Conservation (phyloP, 306 rosid species). For the Boehmeria nivea region DNA sequence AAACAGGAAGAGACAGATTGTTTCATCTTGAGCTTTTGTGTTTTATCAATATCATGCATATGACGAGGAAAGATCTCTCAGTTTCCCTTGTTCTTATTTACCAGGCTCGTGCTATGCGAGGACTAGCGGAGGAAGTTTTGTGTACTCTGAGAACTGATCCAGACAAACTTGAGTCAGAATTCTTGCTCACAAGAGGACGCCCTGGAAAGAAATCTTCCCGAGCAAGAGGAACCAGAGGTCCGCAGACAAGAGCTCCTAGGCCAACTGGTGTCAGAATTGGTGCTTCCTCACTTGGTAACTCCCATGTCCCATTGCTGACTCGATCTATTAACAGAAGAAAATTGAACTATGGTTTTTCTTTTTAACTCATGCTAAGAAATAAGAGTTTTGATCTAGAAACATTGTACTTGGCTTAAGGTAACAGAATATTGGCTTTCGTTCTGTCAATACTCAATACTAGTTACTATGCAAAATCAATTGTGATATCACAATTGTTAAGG, state of each 20-base stretch:
- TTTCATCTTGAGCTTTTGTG: background rate
- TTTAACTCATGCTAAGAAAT: no score
- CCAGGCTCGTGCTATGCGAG: slow-evolving; percentile 31
- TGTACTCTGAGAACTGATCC: slow-evolving; percentile 25
- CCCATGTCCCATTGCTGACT: background rate
- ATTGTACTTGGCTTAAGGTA: no score
- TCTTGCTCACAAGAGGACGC: slow-evolving; percentile 7
- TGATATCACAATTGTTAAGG: background rate
- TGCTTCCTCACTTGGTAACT: slow-evolving; percentile 1
- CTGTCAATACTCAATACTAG: no score
- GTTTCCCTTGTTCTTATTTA: background rate
- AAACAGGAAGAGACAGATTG: no score
- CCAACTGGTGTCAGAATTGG: background rate
- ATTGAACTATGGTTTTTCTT: no score
- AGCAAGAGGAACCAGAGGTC: slow-evolving; percentile 3
- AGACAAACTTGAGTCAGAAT: slow-evolving; percentile 8
- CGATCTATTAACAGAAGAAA: background rate
- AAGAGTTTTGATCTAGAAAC: no score
- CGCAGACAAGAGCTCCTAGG: background rate
- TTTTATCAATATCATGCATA: background rate
- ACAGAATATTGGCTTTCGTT: no score
- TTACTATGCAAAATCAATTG: no score
- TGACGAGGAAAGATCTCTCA: background rate
- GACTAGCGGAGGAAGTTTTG: slow-evolving; percentile 19
- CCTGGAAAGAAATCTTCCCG: slow-evolving; percentile 1